A percentile compares a stretch with the other conserved stretches of the same genome.
These are phyloP conservation scores for Apiospora sp. DNA, from an alignment of 2,329 filamentous ascomycete species.

Conservation along the genomic window DNA sequence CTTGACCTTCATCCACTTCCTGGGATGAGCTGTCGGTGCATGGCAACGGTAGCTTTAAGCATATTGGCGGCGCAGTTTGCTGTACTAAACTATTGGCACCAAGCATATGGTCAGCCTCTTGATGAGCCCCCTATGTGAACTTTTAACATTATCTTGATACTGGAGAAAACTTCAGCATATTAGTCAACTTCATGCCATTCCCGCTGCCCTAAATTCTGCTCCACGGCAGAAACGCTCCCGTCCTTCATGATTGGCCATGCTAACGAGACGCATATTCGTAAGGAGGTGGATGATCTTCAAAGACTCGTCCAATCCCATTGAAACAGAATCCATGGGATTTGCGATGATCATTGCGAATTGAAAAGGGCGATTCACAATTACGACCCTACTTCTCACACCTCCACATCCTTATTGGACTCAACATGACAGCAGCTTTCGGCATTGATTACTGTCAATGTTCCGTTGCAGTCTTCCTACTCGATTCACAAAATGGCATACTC, in stretches of 20 bases:
- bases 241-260: not conserved
- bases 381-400: conserved; percentile 17
- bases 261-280: not conserved
- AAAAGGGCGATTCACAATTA: not conserved
- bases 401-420: not conserved
- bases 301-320: not conserved
- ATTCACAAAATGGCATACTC: not conserved
- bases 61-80: not conserved
- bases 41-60: not conserved
- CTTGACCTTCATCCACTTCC: not conserved
- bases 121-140: not conserved
- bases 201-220: not conserved
- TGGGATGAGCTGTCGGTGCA: conserved; percentile 6
- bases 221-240: not conserved
- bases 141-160: not conserved
- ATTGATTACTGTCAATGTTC: not conserved
- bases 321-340: not conserved
- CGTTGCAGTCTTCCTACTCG: not conserved
- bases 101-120: not conserved
- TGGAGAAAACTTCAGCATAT: not conserved
- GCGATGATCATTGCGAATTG: not conserved
- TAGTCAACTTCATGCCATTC: not conserved
- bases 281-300: conserved; percentile 1
- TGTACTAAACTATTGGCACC: not conserved
- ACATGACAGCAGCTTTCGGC: not conserved